Base-by-base conservation (phyloP, 129 eudicot species). In the Lactuca sativa region DNA sequence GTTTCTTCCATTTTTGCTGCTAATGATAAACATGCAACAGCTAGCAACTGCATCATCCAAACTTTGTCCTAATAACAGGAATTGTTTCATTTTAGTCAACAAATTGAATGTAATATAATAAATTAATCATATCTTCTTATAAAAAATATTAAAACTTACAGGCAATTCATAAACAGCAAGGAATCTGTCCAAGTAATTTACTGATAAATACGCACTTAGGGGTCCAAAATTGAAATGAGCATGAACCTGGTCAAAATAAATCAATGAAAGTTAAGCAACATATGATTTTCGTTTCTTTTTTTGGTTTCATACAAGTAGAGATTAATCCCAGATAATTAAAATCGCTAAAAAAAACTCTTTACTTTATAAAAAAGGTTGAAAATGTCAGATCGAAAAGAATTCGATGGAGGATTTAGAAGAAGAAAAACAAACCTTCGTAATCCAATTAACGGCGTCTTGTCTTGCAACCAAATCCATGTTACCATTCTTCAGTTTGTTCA, bases 21-120 rank as follows among this genome's bases (percentile, higher is more conserved):
- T 59, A 88, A 60, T 13, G 88, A 83, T 71, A 83, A 44, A 73
- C 95, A 88, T 9, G 95, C 71, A 36, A 88, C 91, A 53, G 88
- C 95, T 62, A 88, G 76, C 78, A 88, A 76, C 36, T 88, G 95
- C 86, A 88, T 85, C 91, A 83, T 85, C 95, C 95, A 88, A 60
- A 66, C 79, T 71, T 85, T 88, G 76, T 76, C 85, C 82, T 83
- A 74, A 79, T 74, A 32, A 16, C 2, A 57, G 30, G 2, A 73
- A 33, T 32, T 56, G 2, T 25, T 13, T 55, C 14, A 38, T 36
- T 74, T 1, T 5, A 49, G 44, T 43, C 9, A 8, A 61, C 52
- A 25, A 18, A 58, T 58, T 60, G 18, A 47, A 16, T n/a, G 30
- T 4, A 51, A 11, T 12, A 5, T 40, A 4, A 36, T 4, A 30